Conservation (phyloP, 2,329 filamentous ascomycete genomes). For the Fusarium sp. region DNA sequence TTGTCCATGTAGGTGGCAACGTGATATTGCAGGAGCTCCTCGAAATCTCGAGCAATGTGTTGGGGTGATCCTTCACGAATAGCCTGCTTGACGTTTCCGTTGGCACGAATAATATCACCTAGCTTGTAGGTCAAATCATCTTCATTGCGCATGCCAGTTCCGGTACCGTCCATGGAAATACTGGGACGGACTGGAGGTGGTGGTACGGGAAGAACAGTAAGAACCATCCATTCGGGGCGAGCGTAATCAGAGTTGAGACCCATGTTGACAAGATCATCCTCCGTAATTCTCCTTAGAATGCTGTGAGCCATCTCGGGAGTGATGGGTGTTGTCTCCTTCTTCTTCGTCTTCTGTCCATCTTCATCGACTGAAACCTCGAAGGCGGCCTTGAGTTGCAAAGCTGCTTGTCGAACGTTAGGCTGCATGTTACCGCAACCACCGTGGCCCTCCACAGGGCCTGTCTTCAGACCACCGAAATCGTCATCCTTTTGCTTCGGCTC, state of each 20-base stretch:
- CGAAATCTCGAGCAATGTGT: conserved; percentile 91
- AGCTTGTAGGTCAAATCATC: conserved; percentile 99
- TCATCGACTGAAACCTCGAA: conserved; percentile 76
- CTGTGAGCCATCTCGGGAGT: conserved; percentile 86
- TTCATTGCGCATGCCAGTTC: conserved; percentile 91
- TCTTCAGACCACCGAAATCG: conserved; percentile 71
- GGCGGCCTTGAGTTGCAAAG: conserved; percentile 82
- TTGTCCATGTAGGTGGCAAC: conserved; percentile 99
- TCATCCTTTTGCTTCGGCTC: conserved; percentile 76
- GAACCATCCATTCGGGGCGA: conserved; percentile 97
- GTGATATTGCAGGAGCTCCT: conserved; percentile 93
- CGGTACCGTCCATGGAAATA: conserved; percentile 96
- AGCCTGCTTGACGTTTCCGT: conserved; percentile 91
- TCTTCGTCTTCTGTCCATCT: conserved; percentile 69
- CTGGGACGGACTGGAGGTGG: conserved; percentile 95
- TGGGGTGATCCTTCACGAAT: conserved; percentile 91
- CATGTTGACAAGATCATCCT: conserved; percentile 85
- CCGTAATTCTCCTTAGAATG: conserved; percentile 86
- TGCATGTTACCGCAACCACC: conserved; percentile 94
- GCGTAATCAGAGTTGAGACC: conserved; percentile 95
- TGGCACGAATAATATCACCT: conserved; percentile 97
- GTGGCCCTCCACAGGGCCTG: conserved; percentile 67
- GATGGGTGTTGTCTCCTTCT: conserved; percentile 83
- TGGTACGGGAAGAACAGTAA: conserved; percentile 94
- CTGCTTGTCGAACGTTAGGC: conserved; percentile 87